Base-by-base conservation (phyloP, 192 early-diverging fungal species). In the Phycomyces blakesleeanus region DNA sequence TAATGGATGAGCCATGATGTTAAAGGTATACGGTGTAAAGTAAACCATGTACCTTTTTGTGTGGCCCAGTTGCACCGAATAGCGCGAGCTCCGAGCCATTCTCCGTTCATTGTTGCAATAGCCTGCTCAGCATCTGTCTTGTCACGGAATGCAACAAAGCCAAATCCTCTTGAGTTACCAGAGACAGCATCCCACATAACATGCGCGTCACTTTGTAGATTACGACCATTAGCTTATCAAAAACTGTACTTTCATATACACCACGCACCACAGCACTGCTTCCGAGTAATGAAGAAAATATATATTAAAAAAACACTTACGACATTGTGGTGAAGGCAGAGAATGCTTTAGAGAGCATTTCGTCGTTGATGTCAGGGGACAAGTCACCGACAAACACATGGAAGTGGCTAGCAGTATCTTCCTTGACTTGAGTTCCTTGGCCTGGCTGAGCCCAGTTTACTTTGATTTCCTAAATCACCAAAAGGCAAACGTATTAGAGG, bases 41-140 rank as follows among this genome's bases (percentile, higher is more conserved):
- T 52, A 3, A 62, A 18, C 8, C n/a, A n/a, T 5, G 10, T 59
- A 74, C 81, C 81, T 69, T 93, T 93, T 64, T 94, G 93, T 64
- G 87, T 96, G 18, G 94, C 94, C 94, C 94, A 96, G 79, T 95
- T 95, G 61, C 93, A 91, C 44, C 94, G 89, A 62, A 96, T 88
- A 55, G 87, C 83, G 58, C 91, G 83, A 71, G 83, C 88, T 65
- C 92, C 94, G 38, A 96, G 77, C 87, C 86, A 89, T 74, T 93
- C 75, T 37, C 92, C 92, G 71, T 94, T 95, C 94, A 95, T 95
- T 26, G 84, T 75, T 29, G 74, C 68, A 64, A 96, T 90, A 15
- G 93, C 93, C 51, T 80, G 85, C 54, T 96, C 93, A 27, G 94
- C 94, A 60, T 96, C 94, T 51, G 76, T 67, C 53, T 88, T 89